Evolutionary conservation across 2,329 filamentous ascomycete genomes (phyloP).

Genomic region (Aspergillus arachidicola): DNA sequence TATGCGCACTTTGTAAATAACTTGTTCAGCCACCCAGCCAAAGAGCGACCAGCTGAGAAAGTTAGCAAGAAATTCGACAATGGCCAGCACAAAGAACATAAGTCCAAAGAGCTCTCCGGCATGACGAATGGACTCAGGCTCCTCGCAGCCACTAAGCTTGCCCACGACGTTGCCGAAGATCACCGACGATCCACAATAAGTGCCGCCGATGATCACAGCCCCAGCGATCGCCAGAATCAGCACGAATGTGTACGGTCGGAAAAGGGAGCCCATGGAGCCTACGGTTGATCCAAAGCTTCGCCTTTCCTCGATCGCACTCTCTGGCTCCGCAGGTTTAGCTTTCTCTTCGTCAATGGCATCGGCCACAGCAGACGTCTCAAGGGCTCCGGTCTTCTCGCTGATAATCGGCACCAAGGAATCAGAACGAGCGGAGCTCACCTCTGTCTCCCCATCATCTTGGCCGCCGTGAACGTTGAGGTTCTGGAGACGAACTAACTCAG

Average conservation of each 20-base stretch:
- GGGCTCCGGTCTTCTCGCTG: conserved; percentile 10
- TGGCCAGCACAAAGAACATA: conserved; percentile 63
- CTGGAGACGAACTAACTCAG: conserved; percentile 50
- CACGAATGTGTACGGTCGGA: conserved; percentile 44
- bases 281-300: conserved; percentile 31
- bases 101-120: conserved; percentile 58
- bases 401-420: neutral
- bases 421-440: neutral
- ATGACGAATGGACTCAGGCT: conserved; percentile 57
- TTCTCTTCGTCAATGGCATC: conserved; percentile 26
- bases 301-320: conserved; percentile 17
- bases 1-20: conserved; percentile 65
- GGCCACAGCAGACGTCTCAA: conserved; percentile 20
- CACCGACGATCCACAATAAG: conserved; percentile 61
- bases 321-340: conserved; percentile 12
- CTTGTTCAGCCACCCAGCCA: conserved; percentile 63
- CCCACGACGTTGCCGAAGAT: conserved; percentile 65
- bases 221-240: conserved; percentile 54
- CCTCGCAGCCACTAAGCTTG: conserved; percentile 57
- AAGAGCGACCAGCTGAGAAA: conserved; percentile 61
- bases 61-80: conserved; percentile 64
- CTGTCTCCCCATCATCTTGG: conserved; percentile 13
- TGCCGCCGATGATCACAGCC: conserved; percentile 57
- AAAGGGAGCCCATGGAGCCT: conserved; percentile 13
- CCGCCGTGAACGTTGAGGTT: conserved; percentile 45